Evolutionary conservation across 2,329 filamentous ascomycete species (phyloP), one percentile per base, ranked within the genome.

Genomic region (Aspergillus sp.): DNA sequence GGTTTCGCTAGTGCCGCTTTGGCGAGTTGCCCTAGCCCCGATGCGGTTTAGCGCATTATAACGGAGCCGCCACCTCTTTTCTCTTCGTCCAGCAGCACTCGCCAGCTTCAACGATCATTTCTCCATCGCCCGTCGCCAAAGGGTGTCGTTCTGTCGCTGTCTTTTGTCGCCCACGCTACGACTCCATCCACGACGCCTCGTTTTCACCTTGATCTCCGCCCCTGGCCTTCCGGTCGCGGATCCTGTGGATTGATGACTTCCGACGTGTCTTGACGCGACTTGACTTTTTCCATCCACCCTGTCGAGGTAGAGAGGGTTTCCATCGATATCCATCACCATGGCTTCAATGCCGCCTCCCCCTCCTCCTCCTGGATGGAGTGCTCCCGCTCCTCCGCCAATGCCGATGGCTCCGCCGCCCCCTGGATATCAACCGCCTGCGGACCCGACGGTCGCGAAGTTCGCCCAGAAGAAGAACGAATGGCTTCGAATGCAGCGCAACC

Each of bases 401-500:
- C 64, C 68, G 41, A 50, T 69, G 52, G 68, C 82, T 33, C 86
- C 88, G 42, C 86, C 86, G 33, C 86, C 88, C 15, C 86, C 86
- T 15, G 86, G 86, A 25, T 93, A 86, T 60, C 78, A 78, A 42
- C 86, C 86, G 26, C 75, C 80, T 15, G 73, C 78, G 45, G 81
- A 96, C 55, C 80, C 86, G 27, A 84, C 88, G 45, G 73, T 85
- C 52, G 86, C 86, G 32, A 98, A 98, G 67, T 93, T 95, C 54
- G 85, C 88, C 36, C 85, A 95, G 63, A 98, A 96, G 74, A 98
- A 96, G 74, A 93, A 86, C 60, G 88, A 95, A 79, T 98, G 93
- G 93, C 71, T 96, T 51, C 82, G 88, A 41, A 77, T 74, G 45
- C 91, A 93, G 66, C 79, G 86, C 49, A 91, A 86, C 58, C 79